phyloP scores from a whole-genome alignment of 441 rosid genomes.

The Adansonia madagascariensis region DNA sequence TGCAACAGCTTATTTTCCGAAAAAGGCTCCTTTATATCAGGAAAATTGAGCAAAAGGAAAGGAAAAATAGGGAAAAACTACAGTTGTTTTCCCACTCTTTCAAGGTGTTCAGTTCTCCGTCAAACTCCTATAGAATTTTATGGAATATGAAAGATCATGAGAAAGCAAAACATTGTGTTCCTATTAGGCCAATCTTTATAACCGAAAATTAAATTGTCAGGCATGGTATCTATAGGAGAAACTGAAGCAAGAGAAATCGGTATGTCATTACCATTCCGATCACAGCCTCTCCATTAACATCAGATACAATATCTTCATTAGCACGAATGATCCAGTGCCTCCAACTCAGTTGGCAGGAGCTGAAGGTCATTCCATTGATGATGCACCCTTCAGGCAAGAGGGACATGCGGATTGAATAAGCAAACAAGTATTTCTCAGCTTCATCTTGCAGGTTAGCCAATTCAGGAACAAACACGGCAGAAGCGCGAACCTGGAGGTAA shows the following conservation, averaged over 20 bases:
- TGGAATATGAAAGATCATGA: neutral
- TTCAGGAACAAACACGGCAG: conserved; percentile 65
- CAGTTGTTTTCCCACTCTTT: neutral
- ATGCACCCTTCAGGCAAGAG: conserved; percentile 60
- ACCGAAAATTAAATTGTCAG: neutral
- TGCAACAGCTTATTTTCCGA: neutral
- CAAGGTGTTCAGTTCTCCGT: neutral
- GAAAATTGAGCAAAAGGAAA: neutral
- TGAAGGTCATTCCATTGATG: conserved; percentile 44
- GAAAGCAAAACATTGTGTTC: conserved; percentile 3
- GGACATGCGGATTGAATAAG: conserved; percentile 69
- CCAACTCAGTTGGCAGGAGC: conserved; percentile 57
- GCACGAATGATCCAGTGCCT: conserved; percentile 60
- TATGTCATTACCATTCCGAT: conserved; percentile 54
- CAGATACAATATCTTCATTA: conserved; percentile 37
- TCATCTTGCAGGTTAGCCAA: conserved; percentile 30
- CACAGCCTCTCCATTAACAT: conserved; percentile 49
- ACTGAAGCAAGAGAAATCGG: neutral
- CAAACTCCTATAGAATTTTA: neutral
- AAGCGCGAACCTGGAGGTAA: conserved; percentile 54
- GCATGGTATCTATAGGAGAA: neutral
- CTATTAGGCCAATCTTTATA: neutral
- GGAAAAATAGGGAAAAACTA: neutral
- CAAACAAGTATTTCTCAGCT: conserved; percentile 39
- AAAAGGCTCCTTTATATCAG: neutral